A percentile compares a stretch with the other conserved stretches of the same genome.
phyloP scores from a whole-genome alignment of 23 red algal genomes.

The Gracilaria gracilis region DNA sequence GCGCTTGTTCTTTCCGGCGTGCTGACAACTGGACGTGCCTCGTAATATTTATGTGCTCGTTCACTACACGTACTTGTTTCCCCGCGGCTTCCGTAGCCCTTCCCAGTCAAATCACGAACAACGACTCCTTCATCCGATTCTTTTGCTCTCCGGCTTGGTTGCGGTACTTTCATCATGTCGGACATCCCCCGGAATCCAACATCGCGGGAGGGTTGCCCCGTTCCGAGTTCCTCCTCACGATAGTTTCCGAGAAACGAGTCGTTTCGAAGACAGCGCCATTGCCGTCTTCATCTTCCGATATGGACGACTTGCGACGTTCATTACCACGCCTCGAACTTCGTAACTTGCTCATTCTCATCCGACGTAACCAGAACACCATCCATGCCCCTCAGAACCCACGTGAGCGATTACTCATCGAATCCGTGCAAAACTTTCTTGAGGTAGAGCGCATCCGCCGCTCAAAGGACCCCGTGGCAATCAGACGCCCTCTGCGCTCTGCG shows the following conservation, averaged over 20 bases:
- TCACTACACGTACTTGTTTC: neutral
- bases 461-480: slow-evolving; percentile 29
- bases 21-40: neutral
- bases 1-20: neutral
- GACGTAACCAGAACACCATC: too few relatives aligned
- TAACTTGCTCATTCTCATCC: slow-evolving; percentile 24
- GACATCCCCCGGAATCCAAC: neutral
- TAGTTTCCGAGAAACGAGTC: slow-evolving; percentile 18
- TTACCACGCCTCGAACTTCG: slow-evolving; percentile 16
- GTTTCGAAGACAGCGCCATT: neutral
- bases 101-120: neutral
- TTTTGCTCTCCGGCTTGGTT: neutral
- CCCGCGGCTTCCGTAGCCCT: neutral
- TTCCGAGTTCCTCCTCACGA: neutral
- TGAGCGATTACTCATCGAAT: slow-evolving; percentile 9
- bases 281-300: neutral
- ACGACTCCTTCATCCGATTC: neutral
- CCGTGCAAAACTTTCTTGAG: slow-evolving; percentile 7
- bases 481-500: slow-evolving; percentile 10
- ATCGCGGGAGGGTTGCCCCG: neutral
- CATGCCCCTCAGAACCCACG: neutral
- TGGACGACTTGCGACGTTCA: slow-evolving; percentile 1
- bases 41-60: neutral
- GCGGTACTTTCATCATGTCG: neutral
- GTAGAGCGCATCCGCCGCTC: slow-evolving; percentile 33